Evolutionary conservation across 2,329 filamentous ascomycete genomes (phyloP).

Genomic region (Orbilia blumenaviensis): DNA sequence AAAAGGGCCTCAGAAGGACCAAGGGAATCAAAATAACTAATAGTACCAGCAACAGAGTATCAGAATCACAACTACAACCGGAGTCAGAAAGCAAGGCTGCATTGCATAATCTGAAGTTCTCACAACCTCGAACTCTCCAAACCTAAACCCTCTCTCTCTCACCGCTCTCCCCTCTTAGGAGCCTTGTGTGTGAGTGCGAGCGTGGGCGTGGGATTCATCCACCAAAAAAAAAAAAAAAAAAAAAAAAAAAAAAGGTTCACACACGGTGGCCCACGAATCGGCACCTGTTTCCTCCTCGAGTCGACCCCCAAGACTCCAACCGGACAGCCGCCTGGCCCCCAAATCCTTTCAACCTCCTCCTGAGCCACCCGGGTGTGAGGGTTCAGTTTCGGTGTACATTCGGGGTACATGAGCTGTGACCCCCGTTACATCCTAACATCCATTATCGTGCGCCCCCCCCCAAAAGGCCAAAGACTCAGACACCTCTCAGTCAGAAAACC

Average conservation of each 20-base stretch:
- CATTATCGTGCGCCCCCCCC: conserved; percentile 46
- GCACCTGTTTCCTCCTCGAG: conserved; percentile 51
- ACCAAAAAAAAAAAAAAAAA: too few relatives aligned
- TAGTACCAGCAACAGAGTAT: too few relatives aligned
- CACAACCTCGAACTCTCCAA: conserved; percentile 1
- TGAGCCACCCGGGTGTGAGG: conserved; percentile 30
- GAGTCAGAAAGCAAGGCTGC: conserved; percentile 7
- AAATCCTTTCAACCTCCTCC: conserved; percentile 26
- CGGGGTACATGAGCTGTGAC: conserved; percentile 47
- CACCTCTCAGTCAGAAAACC: conserved; percentile 38
- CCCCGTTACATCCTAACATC: conserved; percentile 47
- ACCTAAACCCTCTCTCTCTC: neutral
- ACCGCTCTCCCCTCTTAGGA: neutral
- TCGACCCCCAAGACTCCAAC: conserved; percentile 35
- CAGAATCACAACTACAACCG: neutral
- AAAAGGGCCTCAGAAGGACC: conserved; percentile 21
- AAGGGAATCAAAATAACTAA: neutral
- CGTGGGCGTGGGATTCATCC: conserved; percentile 31
- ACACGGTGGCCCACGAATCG: conserved; percentile 36
- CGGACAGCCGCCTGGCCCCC: conserved; percentile 34
- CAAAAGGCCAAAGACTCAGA: conserved; percentile 38
- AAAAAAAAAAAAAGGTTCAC: neutral
- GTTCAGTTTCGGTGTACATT: conserved; percentile 42
- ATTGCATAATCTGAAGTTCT: conserved; percentile 15
- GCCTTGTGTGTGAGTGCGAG: neutral